phyloP scores from a whole-genome alignment of 176 grass and related monocot genomes.

The Cenchrus fungigraminus region DNA sequence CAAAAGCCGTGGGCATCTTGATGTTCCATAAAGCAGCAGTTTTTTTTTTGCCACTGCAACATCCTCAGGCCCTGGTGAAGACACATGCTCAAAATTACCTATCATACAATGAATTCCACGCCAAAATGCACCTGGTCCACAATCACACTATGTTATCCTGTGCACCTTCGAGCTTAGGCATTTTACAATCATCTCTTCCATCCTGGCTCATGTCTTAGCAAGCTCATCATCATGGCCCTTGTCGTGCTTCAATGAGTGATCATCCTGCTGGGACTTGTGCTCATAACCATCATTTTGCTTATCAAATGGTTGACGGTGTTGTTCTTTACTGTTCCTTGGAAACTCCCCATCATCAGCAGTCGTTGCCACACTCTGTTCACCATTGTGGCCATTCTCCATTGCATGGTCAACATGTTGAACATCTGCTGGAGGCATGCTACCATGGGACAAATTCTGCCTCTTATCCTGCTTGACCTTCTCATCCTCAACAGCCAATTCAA shows the following conservation, averaged over 20 bases:
- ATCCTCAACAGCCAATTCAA: conserved; percentile 82
- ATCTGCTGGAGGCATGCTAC: conserved; percentile 30
- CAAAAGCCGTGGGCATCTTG: conserved; percentile 6
- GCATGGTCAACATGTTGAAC: conserved; percentile 27
- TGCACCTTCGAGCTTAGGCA: conserved; percentile 2
- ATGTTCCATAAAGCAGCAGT: neutral
- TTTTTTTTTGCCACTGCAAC: neutral
- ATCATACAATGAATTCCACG: neutral
- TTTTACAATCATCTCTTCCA: conserved; percentile 35
- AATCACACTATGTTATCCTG: neutral
- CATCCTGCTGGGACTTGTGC: conserved; percentile 6
- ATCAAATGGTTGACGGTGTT: conserved; percentile 14
- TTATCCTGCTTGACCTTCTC: conserved; percentile 64
- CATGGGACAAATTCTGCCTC: conserved; percentile 33
- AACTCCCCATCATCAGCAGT: conserved; percentile 51
- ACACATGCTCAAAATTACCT: neutral
- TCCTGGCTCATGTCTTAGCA: conserved; percentile 33
- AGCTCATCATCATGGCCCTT: neutral
- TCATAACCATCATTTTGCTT: conserved; percentile 40
- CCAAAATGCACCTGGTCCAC: conserved; percentile 7
- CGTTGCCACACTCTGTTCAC: conserved; percentile 36
- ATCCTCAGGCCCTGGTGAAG: neutral
- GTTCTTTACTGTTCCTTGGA: conserved; percentile 41
- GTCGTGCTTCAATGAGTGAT: conserved; percentile 24
- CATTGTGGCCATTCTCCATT: conserved; percentile 50